Conservation (phyloP, 2,329 filamentous ascomycete genomes). For the Colletotrichum sidae region DNA sequence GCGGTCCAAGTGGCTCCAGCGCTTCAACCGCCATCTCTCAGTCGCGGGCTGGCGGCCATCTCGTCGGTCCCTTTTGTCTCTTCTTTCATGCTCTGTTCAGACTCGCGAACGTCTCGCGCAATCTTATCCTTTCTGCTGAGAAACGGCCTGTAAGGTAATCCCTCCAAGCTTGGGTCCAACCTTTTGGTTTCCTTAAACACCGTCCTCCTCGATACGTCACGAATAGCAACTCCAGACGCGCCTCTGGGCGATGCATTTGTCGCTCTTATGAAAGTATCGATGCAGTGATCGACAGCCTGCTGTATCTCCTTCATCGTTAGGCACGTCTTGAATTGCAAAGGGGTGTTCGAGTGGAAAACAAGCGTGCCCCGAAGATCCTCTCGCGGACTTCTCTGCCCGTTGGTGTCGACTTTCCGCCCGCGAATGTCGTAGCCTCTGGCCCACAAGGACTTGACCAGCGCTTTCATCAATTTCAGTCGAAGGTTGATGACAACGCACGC, state of each 20-base stretch:
- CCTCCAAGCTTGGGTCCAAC: conserved; percentile 6
- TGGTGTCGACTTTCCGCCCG: conserved; percentile 7
- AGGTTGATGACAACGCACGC: conserved; percentile 15
- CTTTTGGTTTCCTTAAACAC: conserved; percentile 2
- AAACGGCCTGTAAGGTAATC: conserved; percentile 2
- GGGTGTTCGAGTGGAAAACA: not conserved
- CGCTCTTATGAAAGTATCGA: not conserved
- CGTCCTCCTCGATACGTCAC: not conserved
- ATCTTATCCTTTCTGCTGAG: conserved; percentile 14
- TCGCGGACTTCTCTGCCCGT: not conserved
- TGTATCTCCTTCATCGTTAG: conserved; percentile 18
- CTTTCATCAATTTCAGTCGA: conserved; percentile 1
- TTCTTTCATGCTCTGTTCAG: not conserved
- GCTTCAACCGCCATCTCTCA: not conserved
- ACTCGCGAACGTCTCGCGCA: not conserved
- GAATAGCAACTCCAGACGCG: not conserved
- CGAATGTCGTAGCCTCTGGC: conserved; percentile 18
- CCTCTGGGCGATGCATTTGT: not conserved
- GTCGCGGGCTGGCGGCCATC: not conserved
- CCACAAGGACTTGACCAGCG: conserved; percentile 11
- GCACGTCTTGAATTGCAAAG: not conserved
- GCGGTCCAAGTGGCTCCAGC: too few relatives aligned
- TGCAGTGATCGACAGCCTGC: conserved; percentile 2
- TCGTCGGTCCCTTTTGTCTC: not conserved
- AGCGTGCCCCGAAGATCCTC: conserved; percentile 17